Evolutionary conservation across 2,329 filamentous ascomycete species (phyloP), one percentile per base, ranked within the genome.

Genomic region (Aspergillus brunneoviolaceus): DNA sequence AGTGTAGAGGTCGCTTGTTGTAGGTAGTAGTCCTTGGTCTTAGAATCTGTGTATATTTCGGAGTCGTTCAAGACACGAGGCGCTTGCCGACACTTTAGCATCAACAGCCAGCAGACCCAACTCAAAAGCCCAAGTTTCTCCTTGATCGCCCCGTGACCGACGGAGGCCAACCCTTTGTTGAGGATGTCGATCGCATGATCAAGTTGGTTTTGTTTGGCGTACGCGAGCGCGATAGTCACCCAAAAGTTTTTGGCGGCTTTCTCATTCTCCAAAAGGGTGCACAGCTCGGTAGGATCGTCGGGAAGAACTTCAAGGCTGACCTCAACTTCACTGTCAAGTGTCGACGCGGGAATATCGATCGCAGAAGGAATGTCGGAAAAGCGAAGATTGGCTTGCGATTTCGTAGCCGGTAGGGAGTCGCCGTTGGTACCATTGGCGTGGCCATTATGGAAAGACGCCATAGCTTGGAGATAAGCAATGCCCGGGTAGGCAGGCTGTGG

Each of bases 191-290:
- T 85, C 55, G 87, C 87, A 79, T 95, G 90, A 72, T 97, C 93
- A 63, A 95, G 86, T 79, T 96, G 96, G 72, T 89, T 88, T 79
- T 96, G 92, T 80, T 98, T 99, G 47, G 95, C 94, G 73, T 99
- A 99, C 51, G 94, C 94, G 60, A 98, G 84, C 48, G 96, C 91
- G 66, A 98, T 95, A n/a, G 92, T 94, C 83, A 99, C 94, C 96
- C 96, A 99, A 68, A 96, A 96, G 55, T 89, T 91, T 70, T 94
- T 92, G 42, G 91, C 89, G 16, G 92, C 93, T 71, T 89, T 88
- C 76, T 99, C 96, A 72, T 95, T 96, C 79, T 99, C 94, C 64
- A 99, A 87, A 54, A 99, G 84, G 31, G 91, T 95, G 76, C 95
- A 99, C 5, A 99, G 85, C 79, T 99, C 95, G 51, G 91, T 96